These are phyloP conservation scores for Phaeosphaeria sp. DNA, from an alignment of 2,329 filamentous ascomycete species.

Conservation along the genomic window DNA sequence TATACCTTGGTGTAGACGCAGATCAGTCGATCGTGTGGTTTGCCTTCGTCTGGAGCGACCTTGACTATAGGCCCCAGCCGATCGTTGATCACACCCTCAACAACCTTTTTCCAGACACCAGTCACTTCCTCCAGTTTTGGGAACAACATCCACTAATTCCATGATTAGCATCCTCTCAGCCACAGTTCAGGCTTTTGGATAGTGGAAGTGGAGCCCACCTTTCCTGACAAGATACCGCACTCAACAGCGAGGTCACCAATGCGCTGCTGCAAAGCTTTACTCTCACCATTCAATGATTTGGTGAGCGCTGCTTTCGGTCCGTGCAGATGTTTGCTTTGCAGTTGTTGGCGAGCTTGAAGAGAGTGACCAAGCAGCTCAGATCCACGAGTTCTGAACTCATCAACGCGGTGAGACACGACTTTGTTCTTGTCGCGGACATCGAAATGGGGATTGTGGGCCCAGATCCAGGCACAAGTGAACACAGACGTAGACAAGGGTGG, in stretches of 20 bases:
- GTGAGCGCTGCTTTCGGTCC: slow-evolving; percentile 53
- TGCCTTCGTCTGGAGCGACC: slow-evolving; percentile 65
- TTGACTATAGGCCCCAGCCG: slow-evolving; percentile 77
- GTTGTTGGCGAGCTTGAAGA: slow-evolving; percentile 53
- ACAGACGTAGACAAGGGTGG: slow-evolving; percentile 65
- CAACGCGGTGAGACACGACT: slow-evolving; percentile 48
- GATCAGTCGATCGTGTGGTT: slow-evolving; percentile 63
- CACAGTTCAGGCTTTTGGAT: too few species aligned
- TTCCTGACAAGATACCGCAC: slow-evolving; percentile 68
- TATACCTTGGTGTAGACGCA: slow-evolving; percentile 3
- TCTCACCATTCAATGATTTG: slow-evolving; percentile 50
- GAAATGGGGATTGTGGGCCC: slow-evolving; percentile 69
- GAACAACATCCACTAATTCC: slow-evolving; percentile 76
- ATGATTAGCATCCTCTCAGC: slow-evolving; percentile 18
- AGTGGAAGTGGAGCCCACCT: slow-evolving; percentile 55
- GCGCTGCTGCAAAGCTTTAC: slow-evolving; percentile 56
- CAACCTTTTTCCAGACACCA: slow-evolving; percentile 70
- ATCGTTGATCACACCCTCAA: slow-evolving; percentile 70
- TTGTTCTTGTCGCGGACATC: slow-evolving; percentile 42
- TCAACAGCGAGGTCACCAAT: slow-evolving; percentile 68
- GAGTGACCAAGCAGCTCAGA: slow-evolving; percentile 61
- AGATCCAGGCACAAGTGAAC: slow-evolving; percentile 70
- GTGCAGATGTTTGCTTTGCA: slow-evolving; percentile 59
- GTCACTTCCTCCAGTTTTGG: slow-evolving; percentile 62
- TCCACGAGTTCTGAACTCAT: slow-evolving; percentile 62